These are phyloP conservation scores for Mycosphaerella sp. DNA, from an alignment of 2,329 filamentous ascomycete species.

Conservation along the genomic window DNA sequence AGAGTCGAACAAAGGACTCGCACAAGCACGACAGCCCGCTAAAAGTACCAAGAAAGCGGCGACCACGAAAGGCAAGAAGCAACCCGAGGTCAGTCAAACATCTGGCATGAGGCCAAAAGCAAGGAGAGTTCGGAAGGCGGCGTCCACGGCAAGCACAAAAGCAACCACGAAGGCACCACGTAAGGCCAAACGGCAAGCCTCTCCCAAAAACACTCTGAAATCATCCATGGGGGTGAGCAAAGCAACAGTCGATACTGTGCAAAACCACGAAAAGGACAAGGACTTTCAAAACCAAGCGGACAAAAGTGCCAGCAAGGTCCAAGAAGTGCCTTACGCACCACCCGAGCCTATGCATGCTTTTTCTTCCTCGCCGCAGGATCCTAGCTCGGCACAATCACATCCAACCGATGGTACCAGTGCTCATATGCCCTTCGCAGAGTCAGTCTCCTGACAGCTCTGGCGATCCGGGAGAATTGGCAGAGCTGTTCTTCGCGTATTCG, in stretches of 20 bases:
- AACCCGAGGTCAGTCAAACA: conserved; percentile 22
- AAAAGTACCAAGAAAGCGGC: conserved; percentile 14
- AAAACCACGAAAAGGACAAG: conserved; percentile 17
- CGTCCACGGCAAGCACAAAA: not conserved
- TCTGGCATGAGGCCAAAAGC: conserved; percentile 18
- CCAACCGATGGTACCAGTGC: not conserved
- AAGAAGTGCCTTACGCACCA: conserved; percentile 24
- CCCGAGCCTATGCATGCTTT: conserved; percentile 24
- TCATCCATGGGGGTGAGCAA: conserved; percentile 26
- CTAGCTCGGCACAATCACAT: conserved; percentile 21
- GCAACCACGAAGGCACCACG: not conserved
- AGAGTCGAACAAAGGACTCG: conserved; percentile 14
- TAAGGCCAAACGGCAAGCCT: conserved; percentile 13
- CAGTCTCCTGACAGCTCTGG: not conserved
- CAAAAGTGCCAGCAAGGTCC: conserved; percentile 28
- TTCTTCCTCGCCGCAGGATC: conserved; percentile 17
- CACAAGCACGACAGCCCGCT: conserved; percentile 1
- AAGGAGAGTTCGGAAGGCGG: conserved; percentile 6
- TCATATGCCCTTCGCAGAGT: not conserved
- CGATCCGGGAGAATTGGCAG: not conserved
- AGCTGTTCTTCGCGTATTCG: not conserved
- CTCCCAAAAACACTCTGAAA: conserved; percentile 19
- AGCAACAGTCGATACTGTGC: conserved; percentile 16
- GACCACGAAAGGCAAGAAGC: conserved; percentile 20
- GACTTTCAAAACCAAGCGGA: conserved; percentile 10